Evolutionary conservation across 805 yeast species (phyloP), one percentile per base, ranked within the genome.

Genomic region (Torulaspora delbrueckii): DNA sequence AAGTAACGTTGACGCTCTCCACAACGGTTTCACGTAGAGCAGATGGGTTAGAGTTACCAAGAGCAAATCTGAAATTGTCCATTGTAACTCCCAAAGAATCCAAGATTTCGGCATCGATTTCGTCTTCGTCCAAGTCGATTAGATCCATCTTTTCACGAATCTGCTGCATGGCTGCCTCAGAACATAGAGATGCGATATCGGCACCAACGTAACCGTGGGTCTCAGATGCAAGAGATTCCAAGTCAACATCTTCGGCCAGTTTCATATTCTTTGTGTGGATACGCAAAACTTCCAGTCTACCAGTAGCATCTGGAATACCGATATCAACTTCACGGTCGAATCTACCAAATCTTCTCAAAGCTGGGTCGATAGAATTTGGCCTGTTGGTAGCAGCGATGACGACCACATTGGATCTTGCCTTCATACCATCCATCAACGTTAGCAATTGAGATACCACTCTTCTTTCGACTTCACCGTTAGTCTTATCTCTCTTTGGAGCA

Each of bases 121-220:
- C 93, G 52, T 90, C 97, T 69, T 89, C 96, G 52, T 90, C 97
- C 57, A 90, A 76, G 63, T 91, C 98, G 27, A 95, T 93, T 55
- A 93, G 76, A 63, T 93, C 99, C 97, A 93, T 90, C 81, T 93
- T 93, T 73, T 93, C 99, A 73, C 99, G 87, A 64, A 93, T 93
- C 76, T 95, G 99, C 77, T 93, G 99, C 99, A 93, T 93, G 48
- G 99, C 99, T 54, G 99, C 99, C 74, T 95, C 99, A n/a, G 97
- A 89, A 77, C 99, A 93, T 63, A 93, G 76, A 6, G 98, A 90
- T 1, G 99, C 99, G 61, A 93, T 76, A 79, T 93, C 99, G 41
- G 97, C 96, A 75, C 99, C 99, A 49, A 93, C 99, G 64, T 90
- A 93, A 75, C 99, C 99, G 66, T 95, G 99, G 31, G 99, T 93